phyloP scores from a whole-genome alignment of 495 filamentous ascomycete genomes.

The Penicillium longicatenatum region DNA sequence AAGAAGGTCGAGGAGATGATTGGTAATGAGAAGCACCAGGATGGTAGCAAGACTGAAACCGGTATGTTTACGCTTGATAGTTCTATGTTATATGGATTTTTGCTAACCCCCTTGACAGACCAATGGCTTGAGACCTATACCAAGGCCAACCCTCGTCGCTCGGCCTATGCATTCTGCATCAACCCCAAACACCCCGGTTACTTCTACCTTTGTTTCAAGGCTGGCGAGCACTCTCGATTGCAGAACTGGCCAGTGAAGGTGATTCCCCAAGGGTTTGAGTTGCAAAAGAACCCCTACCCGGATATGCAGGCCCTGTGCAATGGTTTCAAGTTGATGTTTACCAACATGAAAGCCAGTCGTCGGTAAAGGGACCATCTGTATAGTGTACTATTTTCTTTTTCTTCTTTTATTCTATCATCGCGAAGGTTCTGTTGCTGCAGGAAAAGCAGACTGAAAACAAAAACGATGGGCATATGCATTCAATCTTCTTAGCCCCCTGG shows the following conservation, averaged over 20 bases:
- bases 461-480: constrained; percentile 24
- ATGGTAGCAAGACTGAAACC: constrained; percentile 74
- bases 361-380: constrained; percentile 26
- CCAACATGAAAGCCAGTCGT: constrained; percentile 51
- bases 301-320: constrained; percentile 95
- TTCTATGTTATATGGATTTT: constrained; percentile 4
- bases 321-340: constrained; percentile 71
- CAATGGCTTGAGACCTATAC: constrained; percentile 94
- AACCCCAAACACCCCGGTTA: constrained; percentile 91
- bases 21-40: constrained; percentile 87
- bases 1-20: constrained; percentile 97
- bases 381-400: constrained; percentile 27
- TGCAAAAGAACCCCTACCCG: constrained; percentile 83
- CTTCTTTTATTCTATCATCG: not conserved
- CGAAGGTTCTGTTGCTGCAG: not conserved
- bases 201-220: constrained; percentile 95
- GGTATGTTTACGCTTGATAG: constrained; percentile 59
- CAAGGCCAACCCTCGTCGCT: constrained; percentile 91
- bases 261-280: constrained; percentile 84
- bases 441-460: constrained; percentile 18
- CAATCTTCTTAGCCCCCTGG: constrained; percentile 5
- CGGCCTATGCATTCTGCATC: constrained; percentile 91
- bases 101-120: constrained; percentile 54
- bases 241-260: constrained; percentile 88
- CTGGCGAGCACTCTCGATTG: constrained; percentile 68